These are phyloP conservation scores for Talaromyces nanjingensis DNA, from an alignment of 495 filamentous ascomycete genomes.

Conservation along the genomic window DNA sequence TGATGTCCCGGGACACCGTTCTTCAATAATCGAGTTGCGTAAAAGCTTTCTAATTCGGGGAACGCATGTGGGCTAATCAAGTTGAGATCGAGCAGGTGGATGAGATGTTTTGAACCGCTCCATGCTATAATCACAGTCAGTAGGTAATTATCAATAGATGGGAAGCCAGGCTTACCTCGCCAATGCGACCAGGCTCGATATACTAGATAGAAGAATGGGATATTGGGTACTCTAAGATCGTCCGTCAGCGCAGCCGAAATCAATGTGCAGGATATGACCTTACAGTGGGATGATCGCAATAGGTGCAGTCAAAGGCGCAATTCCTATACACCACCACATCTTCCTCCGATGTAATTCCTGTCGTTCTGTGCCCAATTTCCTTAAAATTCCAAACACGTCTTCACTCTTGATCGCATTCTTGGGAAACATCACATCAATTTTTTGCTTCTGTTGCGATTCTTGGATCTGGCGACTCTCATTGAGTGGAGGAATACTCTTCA, in stretches of 20 bases:
- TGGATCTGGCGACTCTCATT: constrained; percentile 56
- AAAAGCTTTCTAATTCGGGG: constrained; percentile 62
- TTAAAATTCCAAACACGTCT: constrained; percentile 53
- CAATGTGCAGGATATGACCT: constrained; percentile 20
- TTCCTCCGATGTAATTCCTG: constrained; percentile 67
- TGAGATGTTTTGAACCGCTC: constrained; percentile 74
- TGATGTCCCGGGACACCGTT: constrained; percentile 7
- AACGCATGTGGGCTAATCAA: constrained; percentile 59
- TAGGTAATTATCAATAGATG: background rate
- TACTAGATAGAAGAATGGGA: constrained; percentile 94
- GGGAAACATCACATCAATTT: constrained; percentile 74
- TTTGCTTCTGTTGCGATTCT: constrained; percentile 55
- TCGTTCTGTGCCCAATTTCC: constrained; percentile 64
- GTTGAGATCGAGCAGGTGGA: constrained; percentile 67
- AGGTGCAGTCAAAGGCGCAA: constrained; percentile 78
- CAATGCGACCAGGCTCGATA: constrained; percentile 74
- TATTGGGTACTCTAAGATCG: constrained; percentile 69
- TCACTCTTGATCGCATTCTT: constrained; percentile 55
- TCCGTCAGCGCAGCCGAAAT: background rate
- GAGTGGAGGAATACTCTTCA: constrained; percentile 89
- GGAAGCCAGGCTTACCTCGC: constrained; percentile 39
- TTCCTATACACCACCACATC: constrained; percentile 72
- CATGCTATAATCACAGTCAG: constrained; percentile 42
- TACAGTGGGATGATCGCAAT: constrained; percentile 81
- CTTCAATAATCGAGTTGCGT: constrained; percentile 41